Percentiles rank a stretch among this genome's conserved stretches.
phyloP scores from a whole-genome alignment of 257 asterid species.

The Solanum clarkiae region DNA sequence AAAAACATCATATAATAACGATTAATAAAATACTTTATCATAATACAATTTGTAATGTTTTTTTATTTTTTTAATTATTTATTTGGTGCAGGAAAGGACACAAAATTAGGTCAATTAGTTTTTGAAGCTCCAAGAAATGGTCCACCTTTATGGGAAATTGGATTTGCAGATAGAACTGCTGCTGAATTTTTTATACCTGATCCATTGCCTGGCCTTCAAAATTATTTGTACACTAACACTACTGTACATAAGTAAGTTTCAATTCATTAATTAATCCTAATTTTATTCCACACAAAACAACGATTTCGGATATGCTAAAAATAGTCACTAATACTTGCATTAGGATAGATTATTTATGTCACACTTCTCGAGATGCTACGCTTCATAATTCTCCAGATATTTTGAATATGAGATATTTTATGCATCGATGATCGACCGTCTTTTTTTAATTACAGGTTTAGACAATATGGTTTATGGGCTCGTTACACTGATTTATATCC shows the following conservation, averaged over 20 bases:
- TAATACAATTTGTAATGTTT: not conserved
- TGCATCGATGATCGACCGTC: not conserved
- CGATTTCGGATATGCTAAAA: too few relatives aligned
- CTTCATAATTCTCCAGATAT: not conserved
- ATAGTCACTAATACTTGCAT: not conserved
- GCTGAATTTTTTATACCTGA: constrained; percentile 23
- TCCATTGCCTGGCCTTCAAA: constrained; percentile 4
- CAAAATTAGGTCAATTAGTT: constrained; percentile 1
- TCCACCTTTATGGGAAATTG: constrained; percentile 29
- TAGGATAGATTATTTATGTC: not conserved
- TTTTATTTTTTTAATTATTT: too few relatives aligned
- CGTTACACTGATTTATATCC: constrained; percentile 27
- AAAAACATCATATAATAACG: not conserved
- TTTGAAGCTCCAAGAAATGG: constrained; percentile 26
- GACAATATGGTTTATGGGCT: constrained; percentile 28
- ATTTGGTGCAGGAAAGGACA: constrained; percentile 2
- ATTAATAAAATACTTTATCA: not conserved
- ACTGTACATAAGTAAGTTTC: not conserved
- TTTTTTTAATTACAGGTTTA: not conserved
- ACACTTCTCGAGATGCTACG: too few relatives aligned
- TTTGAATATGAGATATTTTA: fast-evolving
- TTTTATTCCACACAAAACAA: not conserved
- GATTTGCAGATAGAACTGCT: constrained; percentile 24
- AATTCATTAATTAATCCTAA: not conserved
- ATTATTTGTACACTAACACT: not conserved